Conservation (phyloP, 2,329 filamentous ascomycete genomes). For the Fusarium temperatum region DNA sequence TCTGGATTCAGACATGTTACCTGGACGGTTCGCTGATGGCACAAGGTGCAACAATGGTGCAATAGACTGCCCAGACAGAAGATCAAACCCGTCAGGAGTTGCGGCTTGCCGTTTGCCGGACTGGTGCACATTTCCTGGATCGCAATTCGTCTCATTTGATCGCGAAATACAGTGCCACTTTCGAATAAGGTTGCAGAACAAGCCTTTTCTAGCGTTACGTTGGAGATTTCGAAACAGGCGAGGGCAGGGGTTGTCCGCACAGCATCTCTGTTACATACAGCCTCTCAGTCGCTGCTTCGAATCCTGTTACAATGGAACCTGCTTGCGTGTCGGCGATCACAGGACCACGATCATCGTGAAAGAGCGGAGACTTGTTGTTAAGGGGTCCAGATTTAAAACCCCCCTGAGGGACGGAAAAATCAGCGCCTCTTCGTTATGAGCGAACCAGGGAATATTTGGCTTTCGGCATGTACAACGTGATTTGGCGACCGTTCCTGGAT, state of each 20-base stretch:
- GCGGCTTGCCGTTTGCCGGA: background rate
- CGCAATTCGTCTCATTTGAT: slow-evolving; percentile 14
- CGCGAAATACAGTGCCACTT: slow-evolving; percentile 8
- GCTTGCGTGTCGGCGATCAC: slow-evolving; percentile 27
- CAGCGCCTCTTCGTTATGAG: slow-evolving; percentile 3
- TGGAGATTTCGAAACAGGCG: slow-evolving; percentile 21
- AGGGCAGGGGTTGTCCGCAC: slow-evolving; percentile 17
- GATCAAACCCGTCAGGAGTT: background rate
- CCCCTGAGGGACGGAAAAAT: slow-evolving; percentile 12
- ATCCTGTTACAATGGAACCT: slow-evolving; percentile 24
- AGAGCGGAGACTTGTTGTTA: slow-evolving; percentile 7
- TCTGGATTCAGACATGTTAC: background rate
- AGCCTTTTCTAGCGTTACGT: slow-evolving; percentile 32
- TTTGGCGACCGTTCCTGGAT: background rate
- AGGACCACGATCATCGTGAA: background rate
- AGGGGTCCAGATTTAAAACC: slow-evolving; percentile 5
- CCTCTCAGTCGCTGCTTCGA: background rate
- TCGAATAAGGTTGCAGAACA: slow-evolving; percentile 22
- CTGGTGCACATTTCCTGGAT: slow-evolving; percentile 12
- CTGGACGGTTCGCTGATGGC: background rate
- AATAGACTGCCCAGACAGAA: slow-evolving; percentile 9
- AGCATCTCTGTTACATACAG: slow-evolving; percentile 29
- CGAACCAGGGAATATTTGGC: slow-evolving; percentile 8
- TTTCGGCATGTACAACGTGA: background rate
- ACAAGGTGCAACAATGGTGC: slow-evolving; percentile 24